Percentiles rank a stretch among this genome's conserved stretches.
These are phyloP conservation scores for Hibiscus mutabilis DNA, from an alignment of 345 rosid genomes.

Conservation along the genomic window DNA sequence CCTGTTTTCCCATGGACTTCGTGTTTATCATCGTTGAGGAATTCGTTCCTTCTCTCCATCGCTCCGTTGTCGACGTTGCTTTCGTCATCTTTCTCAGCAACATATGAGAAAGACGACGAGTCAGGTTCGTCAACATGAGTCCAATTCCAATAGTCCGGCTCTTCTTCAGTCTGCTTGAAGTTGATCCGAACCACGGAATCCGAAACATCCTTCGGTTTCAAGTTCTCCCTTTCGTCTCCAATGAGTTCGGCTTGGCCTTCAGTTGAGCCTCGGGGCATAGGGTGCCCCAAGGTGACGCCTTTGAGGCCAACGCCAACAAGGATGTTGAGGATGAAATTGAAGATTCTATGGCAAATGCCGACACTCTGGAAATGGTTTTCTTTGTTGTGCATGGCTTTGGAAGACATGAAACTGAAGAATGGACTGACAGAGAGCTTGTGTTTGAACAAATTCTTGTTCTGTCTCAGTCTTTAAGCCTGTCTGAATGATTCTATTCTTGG, in stretches of 20 bases:
- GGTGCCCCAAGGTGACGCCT: conserved; percentile 12
- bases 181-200: conserved; percentile 17
- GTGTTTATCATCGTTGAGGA: background rate
- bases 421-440: background rate
- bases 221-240: background rate
- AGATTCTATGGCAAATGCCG: conserved; percentile 30
- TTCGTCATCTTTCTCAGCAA: background rate
- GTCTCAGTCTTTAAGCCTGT: background rate
- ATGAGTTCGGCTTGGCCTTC: background rate
- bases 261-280: background rate
- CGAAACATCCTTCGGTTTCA: background rate
- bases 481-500: conserved; percentile 10
- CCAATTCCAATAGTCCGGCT: conserved; percentile 21
- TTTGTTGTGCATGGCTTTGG: background rate
- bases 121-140: conserved; percentile 8
- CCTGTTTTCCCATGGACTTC: background rate
- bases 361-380: background rate
- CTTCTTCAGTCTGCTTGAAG: conserved; percentile 19
- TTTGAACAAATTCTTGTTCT: background rate
- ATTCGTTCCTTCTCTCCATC: background rate
- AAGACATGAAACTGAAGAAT: background rate
- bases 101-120: background rate
- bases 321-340: conserved; percentile 15
- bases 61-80: background rate
- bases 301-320: conserved; percentile 13